Evolutionary conservation across 2,329 filamentous ascomycete species (phyloP), one percentile per base, ranked within the genome.

Genomic region (Phyllachora maydis): DNA sequence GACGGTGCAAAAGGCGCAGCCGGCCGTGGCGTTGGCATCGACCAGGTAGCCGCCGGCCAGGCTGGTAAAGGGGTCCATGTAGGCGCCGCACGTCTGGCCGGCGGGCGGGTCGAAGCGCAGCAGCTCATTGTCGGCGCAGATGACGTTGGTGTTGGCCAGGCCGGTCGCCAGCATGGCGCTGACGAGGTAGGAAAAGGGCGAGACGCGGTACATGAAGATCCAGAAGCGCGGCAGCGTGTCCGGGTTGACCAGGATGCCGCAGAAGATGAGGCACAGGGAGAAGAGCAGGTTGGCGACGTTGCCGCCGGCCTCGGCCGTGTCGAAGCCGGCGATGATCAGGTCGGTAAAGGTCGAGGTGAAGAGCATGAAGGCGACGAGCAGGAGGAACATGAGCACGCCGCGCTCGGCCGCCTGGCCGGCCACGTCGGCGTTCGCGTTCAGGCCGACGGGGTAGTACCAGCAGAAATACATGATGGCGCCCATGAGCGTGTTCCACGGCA

Each of bases 371-470:
- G 61, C 52, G 39, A 70, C 59, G 19, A 83, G 53, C 35, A 81
- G 66, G 14, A 91, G 54, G 54, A 83, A 82, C 63, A 85, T 75
- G 12, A 88, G 62, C 1, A 55, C 73, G 7, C 78, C 76, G 15
- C 79, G 75, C 36, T 79, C 66, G 4, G 59, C 41, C 1, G 72
- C 61, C 31, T 67, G 52, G 29, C 60, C 59, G 4, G 66, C 65
- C 1, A 54, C 54, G 10, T 56, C 49, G 2, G 76, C 75, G 38
- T 85, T 83, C 28, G 51, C 47, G 44, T 79, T 68, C 7, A 88
- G 60, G 2, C 77, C 78, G 26, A 90, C 65, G 2, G 81, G 78
- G 42, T 83, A 92, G 54, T 91, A 92, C 65, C 76, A 85, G 43
- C 59, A 70, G 38, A 79, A 59, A 54, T 58, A 91, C 52, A 83